These are phyloP conservation scores for Rhizopus delemar DNA, from an alignment of 371 early-diverging fungal genomes.

Conservation along the genomic window DNA sequence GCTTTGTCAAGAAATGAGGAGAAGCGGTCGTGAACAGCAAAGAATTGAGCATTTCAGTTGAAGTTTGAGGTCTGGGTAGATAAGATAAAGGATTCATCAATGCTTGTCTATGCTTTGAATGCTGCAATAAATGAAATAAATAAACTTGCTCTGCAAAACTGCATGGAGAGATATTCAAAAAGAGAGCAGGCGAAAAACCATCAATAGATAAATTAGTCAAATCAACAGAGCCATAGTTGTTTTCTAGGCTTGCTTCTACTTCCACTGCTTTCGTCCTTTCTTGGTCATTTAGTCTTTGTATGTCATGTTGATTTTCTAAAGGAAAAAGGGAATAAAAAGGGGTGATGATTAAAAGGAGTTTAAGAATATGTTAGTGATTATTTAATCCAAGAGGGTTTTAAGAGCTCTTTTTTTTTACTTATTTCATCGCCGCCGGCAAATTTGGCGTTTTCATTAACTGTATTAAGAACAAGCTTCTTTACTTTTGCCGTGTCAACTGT, in stretches of 20 bases:
- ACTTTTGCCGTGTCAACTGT: slow-evolving; percentile 9
- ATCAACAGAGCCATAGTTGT: slow-evolving; percentile 35
- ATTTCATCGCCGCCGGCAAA: slow-evolving; percentile 7
- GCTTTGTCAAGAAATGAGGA: slow-evolving; percentile 74
- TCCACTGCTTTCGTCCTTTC: slow-evolving; percentile 1
- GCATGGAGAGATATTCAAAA: slow-evolving; percentile 60
- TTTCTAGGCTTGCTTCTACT: slow-evolving; percentile 17
- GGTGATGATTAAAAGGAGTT: too few species aligned
- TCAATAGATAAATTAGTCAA: slow-evolving; percentile 54
- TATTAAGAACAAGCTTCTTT: slow-evolving; percentile 34
- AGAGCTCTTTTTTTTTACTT: background rate
- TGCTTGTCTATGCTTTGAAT: slow-evolving; percentile 24
- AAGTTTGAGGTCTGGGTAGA: slow-evolving; percentile 41
- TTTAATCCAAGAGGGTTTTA: too few species aligned
- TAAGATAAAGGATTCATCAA: slow-evolving; percentile 40
- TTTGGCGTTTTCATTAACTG: slow-evolving; percentile 32
- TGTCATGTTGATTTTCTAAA: background rate
- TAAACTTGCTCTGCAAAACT: slow-evolving; percentile 76
- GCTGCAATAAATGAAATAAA: slow-evolving; percentile 59
- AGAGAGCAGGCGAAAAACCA: slow-evolving; percentile 65
- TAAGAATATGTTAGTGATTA: too few species aligned
- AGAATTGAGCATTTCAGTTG: slow-evolving; percentile 43
- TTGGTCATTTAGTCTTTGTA: background rate
- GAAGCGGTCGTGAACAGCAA: slow-evolving; percentile 55
- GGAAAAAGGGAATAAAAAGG: background rate